Conservation (phyloP, 2,329 filamentous ascomycete genomes). For the Ascochyta lentis region DNA sequence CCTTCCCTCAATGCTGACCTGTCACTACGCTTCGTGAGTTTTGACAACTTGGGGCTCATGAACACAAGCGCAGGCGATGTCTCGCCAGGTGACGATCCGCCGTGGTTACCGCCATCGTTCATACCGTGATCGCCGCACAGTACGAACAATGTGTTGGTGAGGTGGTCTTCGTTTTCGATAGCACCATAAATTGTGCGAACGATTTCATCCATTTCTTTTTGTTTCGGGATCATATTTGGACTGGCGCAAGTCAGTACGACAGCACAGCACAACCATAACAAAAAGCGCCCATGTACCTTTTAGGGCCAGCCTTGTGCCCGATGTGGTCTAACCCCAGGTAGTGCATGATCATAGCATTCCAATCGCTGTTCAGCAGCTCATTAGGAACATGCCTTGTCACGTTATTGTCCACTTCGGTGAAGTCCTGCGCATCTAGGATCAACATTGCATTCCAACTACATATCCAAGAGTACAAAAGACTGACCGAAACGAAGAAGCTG, state of each 20-base stretch:
- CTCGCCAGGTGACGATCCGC: slow-evolving; percentile 90
- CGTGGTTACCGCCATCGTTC: slow-evolving; percentile 98
- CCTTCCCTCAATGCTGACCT: neutral
- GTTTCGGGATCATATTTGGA: slow-evolving; percentile 90
- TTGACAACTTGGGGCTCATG: slow-evolving; percentile 79
- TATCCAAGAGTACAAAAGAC: slow-evolving; percentile 50
- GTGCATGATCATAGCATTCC: slow-evolving; percentile 93
- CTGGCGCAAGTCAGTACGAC: slow-evolving; percentile 53
- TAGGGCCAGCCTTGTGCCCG: slow-evolving; percentile 91
- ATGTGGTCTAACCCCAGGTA: slow-evolving; percentile 97
- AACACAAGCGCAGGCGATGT: slow-evolving; percentile 93
- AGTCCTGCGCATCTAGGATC: slow-evolving; percentile 69
- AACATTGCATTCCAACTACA: slow-evolving; percentile 42
- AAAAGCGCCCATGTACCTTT: slow-evolving; percentile 60
- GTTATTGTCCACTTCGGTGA: slow-evolving; percentile 96
- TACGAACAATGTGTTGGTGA: slow-evolving; percentile 80
- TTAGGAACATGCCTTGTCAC: slow-evolving; percentile 86
- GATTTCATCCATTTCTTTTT: slow-evolving; percentile 89
- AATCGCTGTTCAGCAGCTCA: slow-evolving; percentile 80
- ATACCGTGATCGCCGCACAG: slow-evolving; percentile 97
- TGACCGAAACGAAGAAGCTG: slow-evolving; percentile 96
- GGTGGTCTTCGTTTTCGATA: slow-evolving; percentile 73
- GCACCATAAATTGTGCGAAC: slow-evolving; percentile 77
- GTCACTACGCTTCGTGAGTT: slow-evolving; percentile 53
- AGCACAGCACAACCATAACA: slow-evolving; percentile 24